Evolutionary conservation across 2,329 filamentous ascomycete genomes (phyloP), one percentile per base, ranked within the genome.

Genomic region (Exophiala xenobiotica): DNA sequence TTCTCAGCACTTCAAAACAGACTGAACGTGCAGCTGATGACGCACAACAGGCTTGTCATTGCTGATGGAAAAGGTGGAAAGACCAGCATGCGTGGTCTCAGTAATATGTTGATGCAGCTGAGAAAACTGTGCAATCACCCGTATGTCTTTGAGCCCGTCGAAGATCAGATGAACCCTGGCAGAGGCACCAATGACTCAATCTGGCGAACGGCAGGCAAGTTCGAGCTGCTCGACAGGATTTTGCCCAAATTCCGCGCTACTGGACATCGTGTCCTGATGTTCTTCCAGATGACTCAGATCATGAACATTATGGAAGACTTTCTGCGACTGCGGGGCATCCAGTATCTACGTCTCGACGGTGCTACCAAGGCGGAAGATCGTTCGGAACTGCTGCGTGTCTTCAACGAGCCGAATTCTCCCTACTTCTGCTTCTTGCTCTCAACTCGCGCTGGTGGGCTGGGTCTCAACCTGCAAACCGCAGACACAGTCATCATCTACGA

Each of bases 231-330:
- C 20, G 93, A 99, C 68, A 82, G 93, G 45, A 79, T 99, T 56
- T 71, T 99, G 58, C 93, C 93, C 40, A 99, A 99, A 73, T 97
- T 99, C 71, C 82, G 88, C 62, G 85, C 81, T 2, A 91, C 89
- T 1, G 90, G 90, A 12, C 93, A 99, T 81, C 87, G 93, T 71
- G 90, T 97, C 22, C 78, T 99, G 69, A 97, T 99, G 88, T 99
- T 99, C 81, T 99, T 99, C 79, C 93, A 99, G 70, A 99, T 99
- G 93, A 99, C 93, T 3, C 91, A 95, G 56, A 99, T 99, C 68
- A 99, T 99, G 93, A 96, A 99, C 72, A 99, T 99, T 65, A 97
- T 99, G 93, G 93, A 99, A 64, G 93, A 99, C 68, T 99, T 95
- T 69, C 73, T 99, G 57, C 86, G 92, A 3, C 86, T 90, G 65